Base-by-base conservation (phyloP, 345 rosid genomes). In the Angophora floribunda region DNA sequence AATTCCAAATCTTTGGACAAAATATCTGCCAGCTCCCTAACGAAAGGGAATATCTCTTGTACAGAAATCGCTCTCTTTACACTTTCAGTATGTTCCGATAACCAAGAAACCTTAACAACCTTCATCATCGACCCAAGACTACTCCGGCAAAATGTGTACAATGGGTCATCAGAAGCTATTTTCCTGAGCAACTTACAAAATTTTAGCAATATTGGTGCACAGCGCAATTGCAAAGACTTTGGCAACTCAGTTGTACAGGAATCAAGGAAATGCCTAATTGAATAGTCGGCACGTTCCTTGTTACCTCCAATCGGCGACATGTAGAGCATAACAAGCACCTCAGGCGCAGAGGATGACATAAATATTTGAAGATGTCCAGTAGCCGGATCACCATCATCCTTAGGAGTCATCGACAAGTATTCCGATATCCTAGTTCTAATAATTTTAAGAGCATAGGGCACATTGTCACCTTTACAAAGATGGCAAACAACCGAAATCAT, bases 101-200 rank as follows among this genome's bases (percentile, higher is more conserved):
- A 89, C 36, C 52, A 53, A 7, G 86, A 89, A 45, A 59, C 86
- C 61, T 91, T 92, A 88, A 91, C 55, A 79, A 88, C 89, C 86
- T 95, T 97, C 92, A 98, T 89, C 93, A 98, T 91, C 0, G 93
- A 87, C 7, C 95, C 98, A 65, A 97, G 91, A 28, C 95, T 89
- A 89, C 93, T 94, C 90, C 99, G 98, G 89, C 97, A 97, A 26
- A 88, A 87, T 45, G 86, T 63, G 90, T 98, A 98, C 32, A 98
- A 92, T 59, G 93, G 90, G 51, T 94, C 94, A 41, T 92, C 91
- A 82, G 89, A 89, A 86, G 89, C 91, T 88, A 87, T 88, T 88
- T 89, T 92, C 90, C 96, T 94, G 88, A 98, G 97, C 91, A 95
- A 92, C 90, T 93, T 95, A 93, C 98, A 95, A 57, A 98, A 97